Conservation (phyloP, 345 rosid species). For the Salix dunnii region DNA sequence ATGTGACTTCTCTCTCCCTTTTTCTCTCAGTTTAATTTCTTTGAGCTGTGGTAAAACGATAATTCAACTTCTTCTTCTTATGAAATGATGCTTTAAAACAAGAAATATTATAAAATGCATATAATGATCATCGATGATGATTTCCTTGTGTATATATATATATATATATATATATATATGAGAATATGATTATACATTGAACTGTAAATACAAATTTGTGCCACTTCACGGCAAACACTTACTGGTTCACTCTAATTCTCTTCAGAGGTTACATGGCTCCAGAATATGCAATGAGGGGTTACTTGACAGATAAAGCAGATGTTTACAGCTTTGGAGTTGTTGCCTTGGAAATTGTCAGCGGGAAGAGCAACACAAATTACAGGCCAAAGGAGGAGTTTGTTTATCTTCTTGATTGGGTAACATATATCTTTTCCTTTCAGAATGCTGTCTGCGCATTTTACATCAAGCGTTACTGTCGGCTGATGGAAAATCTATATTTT, state of each 20-base stretch:
- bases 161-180: too few relatives aligned
- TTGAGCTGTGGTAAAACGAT: background rate
- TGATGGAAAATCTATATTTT: background rate
- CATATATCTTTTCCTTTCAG: background rate
- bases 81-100: background rate
- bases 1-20: constrained; percentile 34
- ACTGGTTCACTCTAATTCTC: background rate
- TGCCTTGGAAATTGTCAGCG: constrained; percentile 76
- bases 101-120: background rate
- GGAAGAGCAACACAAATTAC: constrained; percentile 92
- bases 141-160: too few relatives aligned
- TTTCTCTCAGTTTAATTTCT: background rate
- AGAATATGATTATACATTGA: background rate
- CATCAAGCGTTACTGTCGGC: background rate
- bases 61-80: background rate
- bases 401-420: constrained; percentile 92
- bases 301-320: constrained; percentile 91
- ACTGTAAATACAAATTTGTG: background rate
- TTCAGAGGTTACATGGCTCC: constrained; percentile 98
- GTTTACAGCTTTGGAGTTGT: constrained; percentile 91
- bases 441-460: background rate
- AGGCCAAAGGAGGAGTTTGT: constrained; percentile 93
- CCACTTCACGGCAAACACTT: background rate
- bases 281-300: constrained; percentile 97
- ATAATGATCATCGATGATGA: background rate